A percentile compares a stretch with the other conserved stretches of the same genome.
Evolutionary conservation across 192 early-diverging fungal species (phyloP).

Genomic region (Podila horticola): DNA sequence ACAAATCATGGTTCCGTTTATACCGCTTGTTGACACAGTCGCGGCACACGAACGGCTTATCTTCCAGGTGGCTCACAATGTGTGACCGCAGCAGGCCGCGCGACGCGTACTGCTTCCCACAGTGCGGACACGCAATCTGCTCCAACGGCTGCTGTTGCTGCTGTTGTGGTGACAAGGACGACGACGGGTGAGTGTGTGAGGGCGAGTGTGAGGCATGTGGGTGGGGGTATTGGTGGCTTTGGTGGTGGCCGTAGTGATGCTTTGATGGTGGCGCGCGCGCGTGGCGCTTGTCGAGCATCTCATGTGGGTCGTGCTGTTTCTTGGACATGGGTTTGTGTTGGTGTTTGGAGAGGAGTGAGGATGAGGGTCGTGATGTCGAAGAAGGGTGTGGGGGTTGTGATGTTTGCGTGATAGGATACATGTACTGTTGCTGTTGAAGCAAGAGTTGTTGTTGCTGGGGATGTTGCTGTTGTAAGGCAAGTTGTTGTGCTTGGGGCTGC

Average conservation of each 20-base stretch:
- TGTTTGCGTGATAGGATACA: background rate
- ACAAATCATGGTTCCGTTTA: slow-evolving; percentile 40
- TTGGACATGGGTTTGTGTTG: too few relatives aligned
- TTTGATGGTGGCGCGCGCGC: background rate
- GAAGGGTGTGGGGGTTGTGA: background rate
- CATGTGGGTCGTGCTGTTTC: too few relatives aligned
- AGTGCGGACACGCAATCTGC: background rate
- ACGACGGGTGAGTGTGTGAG: background rate
- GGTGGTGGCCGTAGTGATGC: background rate
- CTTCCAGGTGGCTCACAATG: slow-evolving; percentile 25
- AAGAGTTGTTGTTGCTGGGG: background rate
- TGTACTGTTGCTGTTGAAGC: background rate
- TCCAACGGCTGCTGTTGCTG: background rate
- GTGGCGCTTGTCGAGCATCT: too few relatives aligned
- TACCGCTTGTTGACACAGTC: slow-evolving; percentile 40
- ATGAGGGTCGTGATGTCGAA: background rate
- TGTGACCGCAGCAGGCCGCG: slow-evolving; percentile 26
- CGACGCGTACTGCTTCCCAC: slow-evolving; percentile 7
- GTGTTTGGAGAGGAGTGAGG: background rate
- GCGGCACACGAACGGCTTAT: slow-evolving; percentile 37
- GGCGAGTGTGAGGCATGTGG: background rate
- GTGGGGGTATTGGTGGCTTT: background rate
- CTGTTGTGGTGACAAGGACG: background rate
- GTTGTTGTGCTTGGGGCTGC: background rate
- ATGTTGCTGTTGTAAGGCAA: background rate